Evolutionary conservation across 2,329 filamentous ascomycete species (phyloP).

Genomic region (Parastagonospora avenae): DNA sequence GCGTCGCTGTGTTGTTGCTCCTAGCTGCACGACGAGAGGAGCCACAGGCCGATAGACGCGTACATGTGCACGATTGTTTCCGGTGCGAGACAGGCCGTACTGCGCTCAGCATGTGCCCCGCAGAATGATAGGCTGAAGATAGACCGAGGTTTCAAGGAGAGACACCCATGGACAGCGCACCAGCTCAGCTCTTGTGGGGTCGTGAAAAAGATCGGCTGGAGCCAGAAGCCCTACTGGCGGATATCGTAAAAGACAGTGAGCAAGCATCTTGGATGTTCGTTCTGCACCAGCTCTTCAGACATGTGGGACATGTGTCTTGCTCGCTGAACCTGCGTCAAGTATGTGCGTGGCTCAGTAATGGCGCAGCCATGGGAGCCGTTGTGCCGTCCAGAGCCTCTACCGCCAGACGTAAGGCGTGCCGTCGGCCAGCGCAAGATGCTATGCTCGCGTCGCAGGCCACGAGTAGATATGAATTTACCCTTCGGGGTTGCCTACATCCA

Average conservation of each 20-base stretch:
- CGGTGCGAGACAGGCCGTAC: background rate
- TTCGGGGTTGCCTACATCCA: background rate
- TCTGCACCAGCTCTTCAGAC: too few relatives aligned
- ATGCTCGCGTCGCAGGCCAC: background rate
- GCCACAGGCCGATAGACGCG: conserved; percentile 2
- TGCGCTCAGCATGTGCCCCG: conserved; percentile 1
- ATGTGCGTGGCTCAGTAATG: conserved; percentile 17
- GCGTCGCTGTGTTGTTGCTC: background rate
- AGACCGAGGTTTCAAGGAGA: background rate
- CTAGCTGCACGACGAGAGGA: conserved; percentile 2
- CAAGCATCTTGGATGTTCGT: too few relatives aligned
- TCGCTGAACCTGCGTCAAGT: background rate
- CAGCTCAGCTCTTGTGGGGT: too few relatives aligned
- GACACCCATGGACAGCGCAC: background rate
- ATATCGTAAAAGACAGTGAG: too few relatives aligned
- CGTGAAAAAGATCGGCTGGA: too few relatives aligned
- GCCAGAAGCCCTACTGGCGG: too few relatives aligned
- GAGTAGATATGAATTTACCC: too few relatives aligned
- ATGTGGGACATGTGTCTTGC: background rate
- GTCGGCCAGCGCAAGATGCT: background rate
- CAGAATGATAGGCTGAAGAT: conserved; percentile 2
- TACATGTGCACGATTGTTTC: conserved; percentile 1
- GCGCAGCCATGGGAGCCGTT: conserved; percentile 20
- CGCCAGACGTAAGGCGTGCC: conserved; percentile 23
- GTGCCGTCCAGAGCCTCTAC: conserved; percentile 17